Conservation (phyloP, 345 rosid genomes). For the Microthlaspi erraticum region DNA sequence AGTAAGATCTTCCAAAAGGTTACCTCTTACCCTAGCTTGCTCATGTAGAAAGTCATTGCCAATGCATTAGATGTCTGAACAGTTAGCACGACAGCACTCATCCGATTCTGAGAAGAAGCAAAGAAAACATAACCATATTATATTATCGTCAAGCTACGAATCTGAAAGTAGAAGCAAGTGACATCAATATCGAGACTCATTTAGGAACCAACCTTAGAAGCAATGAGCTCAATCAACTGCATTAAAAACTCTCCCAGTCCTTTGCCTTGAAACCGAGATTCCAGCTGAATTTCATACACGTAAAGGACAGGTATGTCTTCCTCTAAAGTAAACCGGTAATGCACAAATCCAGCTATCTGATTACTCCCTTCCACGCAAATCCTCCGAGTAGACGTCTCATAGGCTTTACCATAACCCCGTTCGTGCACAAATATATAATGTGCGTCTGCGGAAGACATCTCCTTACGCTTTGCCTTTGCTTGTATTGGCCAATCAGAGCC, state of each 20-base stretch:
- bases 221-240: conserved; percentile 85
- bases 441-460: conserved; percentile 79
- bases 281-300: conserved; percentile 85
- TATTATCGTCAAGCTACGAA: conserved; percentile 12
- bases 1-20: conserved; percentile 20
- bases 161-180: conserved; percentile 6
- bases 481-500: conserved; percentile 76
- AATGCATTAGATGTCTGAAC: conserved; percentile 74
- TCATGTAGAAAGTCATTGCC: conserved; percentile 83
- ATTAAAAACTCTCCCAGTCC: conserved; percentile 85
- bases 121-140: conserved; percentile 14
- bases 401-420: conserved; percentile 33
- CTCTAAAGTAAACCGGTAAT: conserved; percentile 79
- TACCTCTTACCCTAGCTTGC: conserved; percentile 72
- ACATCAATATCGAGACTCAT: neutral
- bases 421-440: conserved; percentile 64
- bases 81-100: conserved; percentile 82
- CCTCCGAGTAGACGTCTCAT: conserved; percentile 32
- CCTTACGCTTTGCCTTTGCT: conserved; percentile 80
- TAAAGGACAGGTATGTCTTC: conserved; percentile 87
- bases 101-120: conserved; percentile 55
- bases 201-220: conserved; percentile 60
- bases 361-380: conserved; percentile 29
- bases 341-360: conserved; percentile 72
- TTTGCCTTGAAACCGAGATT: conserved; percentile 68